These are phyloP conservation scores for Aspergillus tubingensis DNA, from an alignment of 2,329 filamentous ascomycete species.

Conservation along the genomic window DNA sequence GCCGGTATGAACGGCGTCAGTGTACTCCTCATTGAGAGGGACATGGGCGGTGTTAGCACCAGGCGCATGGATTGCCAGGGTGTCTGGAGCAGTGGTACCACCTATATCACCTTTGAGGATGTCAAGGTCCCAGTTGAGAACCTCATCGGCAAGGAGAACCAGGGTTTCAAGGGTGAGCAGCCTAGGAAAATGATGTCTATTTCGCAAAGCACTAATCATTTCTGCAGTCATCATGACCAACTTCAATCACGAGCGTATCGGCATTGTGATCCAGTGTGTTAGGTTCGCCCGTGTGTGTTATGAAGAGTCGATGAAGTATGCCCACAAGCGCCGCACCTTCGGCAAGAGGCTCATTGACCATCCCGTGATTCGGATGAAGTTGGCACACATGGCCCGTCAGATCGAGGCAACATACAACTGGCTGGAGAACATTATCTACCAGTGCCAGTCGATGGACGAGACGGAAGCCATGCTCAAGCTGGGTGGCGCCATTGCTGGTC, in stretches of 20 bases:
- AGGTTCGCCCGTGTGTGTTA: constrained; percentile 96
- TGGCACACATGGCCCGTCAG: constrained; percentile 96
- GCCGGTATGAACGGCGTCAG: constrained; percentile 91
- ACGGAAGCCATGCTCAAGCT: constrained; percentile 95
- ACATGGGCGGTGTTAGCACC: constrained; percentile 80
- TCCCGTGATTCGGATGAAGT: constrained; percentile 94
- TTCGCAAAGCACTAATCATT: not conserved
- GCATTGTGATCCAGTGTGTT: constrained; percentile 95
- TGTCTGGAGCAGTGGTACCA: constrained; percentile 92
- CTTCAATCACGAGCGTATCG: constrained; percentile 99
- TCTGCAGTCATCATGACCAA: constrained; percentile 90
- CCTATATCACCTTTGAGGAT: constrained; percentile 97
- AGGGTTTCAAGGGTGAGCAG: constrained; percentile 78
- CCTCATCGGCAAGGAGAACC: constrained; percentile 94
- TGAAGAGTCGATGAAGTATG: constrained; percentile 95
- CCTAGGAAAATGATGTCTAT: not conserved
- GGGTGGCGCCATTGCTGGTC: constrained; percentile 85
- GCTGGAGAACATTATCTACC: constrained; percentile 93
- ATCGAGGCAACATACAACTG: constrained; percentile 97
- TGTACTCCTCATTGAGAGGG: constrained; percentile 87
- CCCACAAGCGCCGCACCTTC: constrained; percentile 94
- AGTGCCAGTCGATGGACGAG: constrained; percentile 90
- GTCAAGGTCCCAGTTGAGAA: constrained; percentile 99
- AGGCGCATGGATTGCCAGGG: constrained; percentile 98
- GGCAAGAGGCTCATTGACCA: constrained; percentile 96